Evolutionary conservation across 129 eudicot genomes (phyloP).

Genomic region (Logfia minima): DNA sequence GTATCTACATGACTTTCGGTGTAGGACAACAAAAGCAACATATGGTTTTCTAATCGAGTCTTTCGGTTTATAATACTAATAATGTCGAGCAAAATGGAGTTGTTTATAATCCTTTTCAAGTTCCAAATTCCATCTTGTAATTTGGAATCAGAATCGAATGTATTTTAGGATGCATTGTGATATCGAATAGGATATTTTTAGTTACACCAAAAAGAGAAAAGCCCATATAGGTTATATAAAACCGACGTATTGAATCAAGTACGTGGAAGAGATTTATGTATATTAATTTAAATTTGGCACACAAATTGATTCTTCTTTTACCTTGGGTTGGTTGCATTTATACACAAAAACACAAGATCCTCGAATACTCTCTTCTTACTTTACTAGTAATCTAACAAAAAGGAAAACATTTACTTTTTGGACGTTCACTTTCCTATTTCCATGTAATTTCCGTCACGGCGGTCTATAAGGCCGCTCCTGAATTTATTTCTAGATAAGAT

Average conservation of each 20-base stretch:
- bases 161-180: background rate
- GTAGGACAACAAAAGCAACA: background rate
- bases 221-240: background rate
- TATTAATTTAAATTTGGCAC: background rate
- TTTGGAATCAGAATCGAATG: background rate
- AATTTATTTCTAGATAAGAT: no score
- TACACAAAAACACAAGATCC: background rate
- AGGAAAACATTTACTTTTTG: background rate
- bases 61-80: background rate
- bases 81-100: background rate
- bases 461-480: no score
- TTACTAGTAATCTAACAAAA: background rate
- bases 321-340: no score
- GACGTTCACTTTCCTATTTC: background rate
- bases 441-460: background rate
- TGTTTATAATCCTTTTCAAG: background rate
- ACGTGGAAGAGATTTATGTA: background rate
- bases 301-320: no score
- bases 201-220: slow-evolving; percentile 5
- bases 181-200: background rate
- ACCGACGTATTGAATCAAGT: background rate
- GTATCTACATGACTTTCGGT: slow-evolving; percentile 4
- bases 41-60: background rate
- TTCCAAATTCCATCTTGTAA: background rate
- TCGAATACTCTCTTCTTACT: slow-evolving; percentile 1